Evolutionary conservation across 179 eudicot species (phyloP), one percentile per base, ranked within the genome.

Genomic region (Patellifolia procumbens): DNA sequence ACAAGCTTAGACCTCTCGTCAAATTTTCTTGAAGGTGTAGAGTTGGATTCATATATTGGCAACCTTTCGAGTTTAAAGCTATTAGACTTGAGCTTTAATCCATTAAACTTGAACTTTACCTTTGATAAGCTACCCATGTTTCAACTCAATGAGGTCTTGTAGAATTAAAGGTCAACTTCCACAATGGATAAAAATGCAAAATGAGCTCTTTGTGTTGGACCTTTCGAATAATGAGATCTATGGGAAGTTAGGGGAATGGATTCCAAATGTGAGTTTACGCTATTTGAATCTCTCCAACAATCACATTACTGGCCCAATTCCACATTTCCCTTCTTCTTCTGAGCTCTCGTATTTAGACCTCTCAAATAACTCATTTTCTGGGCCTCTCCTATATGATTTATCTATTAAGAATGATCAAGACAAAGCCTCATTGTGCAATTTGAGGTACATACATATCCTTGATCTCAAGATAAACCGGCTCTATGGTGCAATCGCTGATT

Each of bases 401-500:
- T 13, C 22, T 0, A 0, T 10, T 29, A 7, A 16, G 11, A 17
- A 22, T 37, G 39, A 32, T 34, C 15, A 4, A 17, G 63, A 19
- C 29, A 2, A 49, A 39, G 28, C 28, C 13, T 56, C 76, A 29
- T 56, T 55, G 7, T 72, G 80, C 52, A 51, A 58, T 3, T 20
- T 74, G 63, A 29, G 6, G 13, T 17, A 39, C 0, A 9, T 78
- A 49, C 2, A 19, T 1, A 3, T 15, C 58, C 32, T 81, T 20
- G 73, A 69, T 73, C 79, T 86, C 26, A 67, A 80, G 2, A 58
- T 7, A 19, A 88, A 88, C 59, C 26, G 56, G 19, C 20, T 88
- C 16, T 66, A 75, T 8, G 83, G 89, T 26, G 34, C 20, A 31
- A 74, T 88, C 45, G 83, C 89, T 0, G 55, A 75, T 31, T 81